Evolutionary conservation across 2,329 filamentous ascomycete genomes (phyloP).

Genomic region (Colletotrichum filicis): DNA sequence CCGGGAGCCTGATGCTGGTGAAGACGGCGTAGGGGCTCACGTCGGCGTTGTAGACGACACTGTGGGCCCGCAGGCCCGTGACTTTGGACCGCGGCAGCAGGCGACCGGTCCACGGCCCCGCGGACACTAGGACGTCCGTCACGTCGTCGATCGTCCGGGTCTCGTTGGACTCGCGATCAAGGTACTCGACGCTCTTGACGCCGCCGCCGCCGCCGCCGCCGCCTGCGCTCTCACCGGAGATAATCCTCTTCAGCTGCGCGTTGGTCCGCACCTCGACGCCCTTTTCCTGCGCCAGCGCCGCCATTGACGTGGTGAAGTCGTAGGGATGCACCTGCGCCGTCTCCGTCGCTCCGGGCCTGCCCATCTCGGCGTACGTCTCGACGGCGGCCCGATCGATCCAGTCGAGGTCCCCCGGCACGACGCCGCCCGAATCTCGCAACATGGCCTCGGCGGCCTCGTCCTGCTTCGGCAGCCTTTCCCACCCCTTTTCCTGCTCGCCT

Average conservation of each 20-base stretch:
- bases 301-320: constrained; percentile 89
- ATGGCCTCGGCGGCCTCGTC: constrained; percentile 58
- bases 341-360: constrained; percentile 71
- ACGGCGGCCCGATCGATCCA: constrained; percentile 81
- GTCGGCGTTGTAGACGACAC: constrained; percentile 71
- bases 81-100: constrained; percentile 69
- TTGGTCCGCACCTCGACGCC: constrained; percentile 76
- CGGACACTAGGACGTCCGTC: constrained; percentile 66
- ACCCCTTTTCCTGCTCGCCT: constrained; percentile 53
- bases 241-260: constrained; percentile 74
- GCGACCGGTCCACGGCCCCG: constrained; percentile 72
- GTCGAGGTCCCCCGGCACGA: constrained; percentile 80
- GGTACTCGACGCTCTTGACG: constrained; percentile 71
- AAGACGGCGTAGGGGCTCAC: constrained; percentile 84
- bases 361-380: constrained; percentile 84
- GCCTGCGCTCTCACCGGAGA: constrained; percentile 48
- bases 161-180: constrained; percentile 56
- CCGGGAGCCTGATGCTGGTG: constrained; percentile 82
- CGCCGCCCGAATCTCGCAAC: constrained; percentile 61
- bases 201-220: constrained; percentile 52
- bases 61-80: constrained; percentile 70
- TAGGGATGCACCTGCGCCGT: constrained; percentile 96
- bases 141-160: constrained; percentile 52
- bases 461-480: constrained; percentile 73
- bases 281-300: constrained; percentile 75